Evolutionary conservation across 2,329 filamentous ascomycete species (phyloP).

Genomic region (Aspergillus neoniger): DNA sequence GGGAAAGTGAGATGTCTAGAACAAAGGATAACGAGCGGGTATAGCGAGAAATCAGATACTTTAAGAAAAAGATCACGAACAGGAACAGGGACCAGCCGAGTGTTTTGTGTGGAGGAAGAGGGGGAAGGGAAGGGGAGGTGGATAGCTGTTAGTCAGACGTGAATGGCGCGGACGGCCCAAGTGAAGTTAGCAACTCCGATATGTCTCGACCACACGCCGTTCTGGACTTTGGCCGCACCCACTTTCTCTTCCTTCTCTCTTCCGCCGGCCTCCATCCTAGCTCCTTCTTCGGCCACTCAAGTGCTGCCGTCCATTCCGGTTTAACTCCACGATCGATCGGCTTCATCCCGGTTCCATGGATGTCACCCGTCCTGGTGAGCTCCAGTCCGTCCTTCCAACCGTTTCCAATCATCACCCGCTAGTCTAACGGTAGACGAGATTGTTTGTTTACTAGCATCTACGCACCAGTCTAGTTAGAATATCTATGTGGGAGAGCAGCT

Average conservation of each 20-base stretch:
- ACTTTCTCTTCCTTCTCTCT: background rate
- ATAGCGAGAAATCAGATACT: background rate
- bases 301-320: background rate
- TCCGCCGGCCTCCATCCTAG: background rate
- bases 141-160: background rate
- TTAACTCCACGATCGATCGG: constrained; percentile 12
- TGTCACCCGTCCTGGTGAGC: constrained; percentile 5
- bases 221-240: background rate
- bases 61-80: background rate
- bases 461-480: background rate
- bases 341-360: constrained; percentile 14
- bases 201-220: background rate
- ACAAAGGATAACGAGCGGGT: constrained; percentile 3
- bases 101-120: background rate
- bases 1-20: constrained; percentile 6
- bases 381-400: background rate
- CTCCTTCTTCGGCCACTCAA: constrained; percentile 1
- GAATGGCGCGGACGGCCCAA: background rate
- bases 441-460: background rate
- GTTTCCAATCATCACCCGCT: background rate
- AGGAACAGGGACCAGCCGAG: no score
- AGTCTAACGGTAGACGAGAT: background rate
- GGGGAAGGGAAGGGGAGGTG: background rate
- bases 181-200: background rate
- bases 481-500: background rate